Evolutionary conservation across 768 basidiomycete genomes (phyloP).

Genomic region (Fomitopsis pulvina): DNA sequence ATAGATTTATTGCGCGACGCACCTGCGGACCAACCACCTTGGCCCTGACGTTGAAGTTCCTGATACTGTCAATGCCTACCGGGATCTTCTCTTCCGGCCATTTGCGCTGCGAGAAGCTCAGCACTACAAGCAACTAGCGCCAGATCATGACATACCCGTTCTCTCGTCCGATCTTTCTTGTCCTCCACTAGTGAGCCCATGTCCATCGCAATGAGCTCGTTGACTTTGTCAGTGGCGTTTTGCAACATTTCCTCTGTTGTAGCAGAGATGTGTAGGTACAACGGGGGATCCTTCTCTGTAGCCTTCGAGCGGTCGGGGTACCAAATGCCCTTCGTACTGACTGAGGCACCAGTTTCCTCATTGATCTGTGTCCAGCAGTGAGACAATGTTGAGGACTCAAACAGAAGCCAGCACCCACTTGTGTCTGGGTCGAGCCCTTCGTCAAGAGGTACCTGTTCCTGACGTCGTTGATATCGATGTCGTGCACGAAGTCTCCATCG

Average conservation of each 20-base stretch:
- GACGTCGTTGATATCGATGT: slow-evolving; percentile 96
- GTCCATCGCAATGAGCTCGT: slow-evolving; percentile 68
- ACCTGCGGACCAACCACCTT: slow-evolving; percentile 96
- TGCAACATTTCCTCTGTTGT: slow-evolving; percentile 58
- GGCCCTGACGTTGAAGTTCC: slow-evolving; percentile 96
- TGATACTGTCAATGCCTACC: slow-evolving; percentile 81
- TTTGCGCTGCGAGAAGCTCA: slow-evolving; percentile 55
- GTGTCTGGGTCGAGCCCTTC: slow-evolving; percentile 85
- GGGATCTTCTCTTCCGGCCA: slow-evolving; percentile 97
- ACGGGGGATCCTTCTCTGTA: slow-evolving; percentile 85
- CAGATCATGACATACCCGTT: slow-evolving; percentile 41
- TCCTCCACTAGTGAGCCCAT: slow-evolving; percentile 80
- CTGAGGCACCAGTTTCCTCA: slow-evolving; percentile 87
- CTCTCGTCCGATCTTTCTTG: slow-evolving; percentile 60
- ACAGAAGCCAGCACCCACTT: slow-evolving; percentile 50
- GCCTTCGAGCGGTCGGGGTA: slow-evolving; percentile 91
- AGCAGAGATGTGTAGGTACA: slow-evolving; percentile 92
- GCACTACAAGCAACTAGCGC: neutral
- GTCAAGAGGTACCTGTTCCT: slow-evolving; percentile 93
- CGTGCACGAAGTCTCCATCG: slow-evolving; percentile 78
- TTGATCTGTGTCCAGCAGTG: slow-evolving; percentile 52
- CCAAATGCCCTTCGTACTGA: slow-evolving; percentile 93
- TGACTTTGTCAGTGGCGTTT: slow-evolving; percentile 60
- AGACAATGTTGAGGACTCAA: slow-evolving; percentile 5
- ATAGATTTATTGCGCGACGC: slow-evolving; percentile 20